Conservation (phyloP, 768 basidiomycete genomes). For the Russula emetica region DNA sequence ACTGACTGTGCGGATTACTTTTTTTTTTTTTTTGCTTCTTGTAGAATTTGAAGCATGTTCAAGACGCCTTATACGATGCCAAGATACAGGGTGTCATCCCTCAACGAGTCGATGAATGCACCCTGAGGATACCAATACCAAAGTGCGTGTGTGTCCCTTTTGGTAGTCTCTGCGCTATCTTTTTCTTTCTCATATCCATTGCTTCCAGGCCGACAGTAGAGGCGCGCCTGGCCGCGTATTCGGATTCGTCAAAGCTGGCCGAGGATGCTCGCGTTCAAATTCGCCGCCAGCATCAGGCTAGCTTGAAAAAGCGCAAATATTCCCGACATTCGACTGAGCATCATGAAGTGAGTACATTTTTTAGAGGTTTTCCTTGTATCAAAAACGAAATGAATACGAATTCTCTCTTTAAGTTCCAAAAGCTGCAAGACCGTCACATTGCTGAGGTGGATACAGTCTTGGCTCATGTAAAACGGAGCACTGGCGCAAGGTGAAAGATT, state of each 20-base stretch:
- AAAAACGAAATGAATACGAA: not conserved
- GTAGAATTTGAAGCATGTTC: constrained; percentile 74
- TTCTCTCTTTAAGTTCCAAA: constrained; percentile 56
- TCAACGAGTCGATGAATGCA: constrained; percentile 63
- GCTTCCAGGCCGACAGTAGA: constrained; percentile 68
- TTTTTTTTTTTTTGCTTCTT: constrained; percentile 27
- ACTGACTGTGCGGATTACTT: not conserved
- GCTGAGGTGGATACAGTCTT: constrained; percentile 65
- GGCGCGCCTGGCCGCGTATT: constrained; percentile 52
- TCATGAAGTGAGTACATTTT: constrained; percentile 54
- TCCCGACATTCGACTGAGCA: constrained; percentile 63
- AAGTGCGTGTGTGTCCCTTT: constrained; percentile 43
- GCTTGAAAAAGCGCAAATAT: constrained; percentile 65
- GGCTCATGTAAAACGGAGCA: constrained; percentile 57
- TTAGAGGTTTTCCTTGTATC: not conserved
- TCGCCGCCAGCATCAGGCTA: constrained; percentile 62
- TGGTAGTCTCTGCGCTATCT: not conserved
- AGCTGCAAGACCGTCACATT: constrained; percentile 57
- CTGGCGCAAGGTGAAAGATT: constrained; percentile 31
- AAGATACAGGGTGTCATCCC: constrained; percentile 70
- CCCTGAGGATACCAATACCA: constrained; percentile 75
- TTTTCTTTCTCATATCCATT: not conserved
- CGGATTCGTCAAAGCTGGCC: constrained; percentile 55
- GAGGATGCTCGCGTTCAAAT: constrained; percentile 75
- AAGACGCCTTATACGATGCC: constrained; percentile 70